These are phyloP conservation scores for Naegleria lovaniensis DNA, from an alignment of 208 protist species.

Conservation along the genomic window DNA sequence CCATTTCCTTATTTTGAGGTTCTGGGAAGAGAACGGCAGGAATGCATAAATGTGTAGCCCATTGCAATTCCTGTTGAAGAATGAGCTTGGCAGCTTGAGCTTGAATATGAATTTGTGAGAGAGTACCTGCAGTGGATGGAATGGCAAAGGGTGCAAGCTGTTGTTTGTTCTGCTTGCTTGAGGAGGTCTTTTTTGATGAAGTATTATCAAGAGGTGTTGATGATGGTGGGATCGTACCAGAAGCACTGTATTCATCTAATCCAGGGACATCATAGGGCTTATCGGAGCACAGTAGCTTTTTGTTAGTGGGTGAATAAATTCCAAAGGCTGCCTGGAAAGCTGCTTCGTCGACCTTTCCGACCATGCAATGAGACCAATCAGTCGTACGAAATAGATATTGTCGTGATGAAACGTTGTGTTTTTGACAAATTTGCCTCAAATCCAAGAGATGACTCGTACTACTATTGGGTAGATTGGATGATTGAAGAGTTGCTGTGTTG, in stretches of 20 bases:
- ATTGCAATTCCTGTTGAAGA: constrained; percentile 8
- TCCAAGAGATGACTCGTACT: neutral
- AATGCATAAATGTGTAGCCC: neutral
- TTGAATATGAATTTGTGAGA: neutral
- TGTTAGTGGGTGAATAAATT: neutral
- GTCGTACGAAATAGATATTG: neutral
- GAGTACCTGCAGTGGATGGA: neutral
- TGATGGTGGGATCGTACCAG: too few species aligned
- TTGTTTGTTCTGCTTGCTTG: neutral
- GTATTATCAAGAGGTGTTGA: too few species aligned
- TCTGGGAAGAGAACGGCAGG: neutral
- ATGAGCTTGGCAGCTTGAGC: neutral
- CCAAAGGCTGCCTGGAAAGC: neutral
- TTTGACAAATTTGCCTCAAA: neutral
- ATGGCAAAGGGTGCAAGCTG: neutral
- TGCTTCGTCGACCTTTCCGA: neutral
- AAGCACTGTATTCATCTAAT: neutral
- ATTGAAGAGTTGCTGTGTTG: neutral
- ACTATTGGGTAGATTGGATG: neutral
- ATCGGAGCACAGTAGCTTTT: neutral
- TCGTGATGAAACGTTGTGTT: neutral
- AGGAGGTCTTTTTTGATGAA: neutral
- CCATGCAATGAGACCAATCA: neutral
- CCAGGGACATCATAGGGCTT: neutral
- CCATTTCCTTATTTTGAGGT: neutral